Evolutionary conservation across 306 rosid species (phyloP), one percentile per base, ranked within the genome.

Genomic region (Betula pendula): DNA sequence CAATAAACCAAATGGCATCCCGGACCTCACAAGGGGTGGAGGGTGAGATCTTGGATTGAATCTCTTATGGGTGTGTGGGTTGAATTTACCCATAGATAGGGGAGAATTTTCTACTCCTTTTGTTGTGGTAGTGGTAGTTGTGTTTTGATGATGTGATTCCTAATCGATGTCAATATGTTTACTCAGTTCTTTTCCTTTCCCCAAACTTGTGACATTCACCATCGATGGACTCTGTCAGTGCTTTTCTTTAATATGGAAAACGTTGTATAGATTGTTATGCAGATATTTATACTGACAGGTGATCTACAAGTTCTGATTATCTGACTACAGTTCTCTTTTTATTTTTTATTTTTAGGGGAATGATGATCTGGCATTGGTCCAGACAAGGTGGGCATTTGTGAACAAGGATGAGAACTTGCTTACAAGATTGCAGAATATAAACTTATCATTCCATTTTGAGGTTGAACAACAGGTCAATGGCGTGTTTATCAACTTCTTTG

Each of bases 351-450:
- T 74, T 77, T 72, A 95, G 99, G 99, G 97, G 51, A 90, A 86
- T 79, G 97, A 95, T 85, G 97, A 95, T 85, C 87, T 95, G 82
- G 97, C 92, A 62, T 81, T 95, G 85, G 97, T 95, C 76, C 97
- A 95, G 82, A 82, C 99, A 71, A 93, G 97, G 82, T 95, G 99
- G 99, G 78, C 96, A 53, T 95, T 95, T 73, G 99, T 95, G 65
- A 95, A 95, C 92, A 95, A 89, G 90, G 99, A 95, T 42, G 99
- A 95, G 88, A 95, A 95, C 89, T 81, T 95, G 88, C 97, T 95
- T 68, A 95, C 99, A 10, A 92, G 97, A 79, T 82, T 95, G 87
- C 97, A 95, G 88, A 92, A 92, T 81, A 88, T 95, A 75, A 95
- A 95, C 79, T 85, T 95, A 74, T 87, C 97, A 2, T 95, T 95